Evolutionary conservation across 2,329 filamentous ascomycete genomes (phyloP).

Genomic region (Ceratocystis alfenasii): DNA sequence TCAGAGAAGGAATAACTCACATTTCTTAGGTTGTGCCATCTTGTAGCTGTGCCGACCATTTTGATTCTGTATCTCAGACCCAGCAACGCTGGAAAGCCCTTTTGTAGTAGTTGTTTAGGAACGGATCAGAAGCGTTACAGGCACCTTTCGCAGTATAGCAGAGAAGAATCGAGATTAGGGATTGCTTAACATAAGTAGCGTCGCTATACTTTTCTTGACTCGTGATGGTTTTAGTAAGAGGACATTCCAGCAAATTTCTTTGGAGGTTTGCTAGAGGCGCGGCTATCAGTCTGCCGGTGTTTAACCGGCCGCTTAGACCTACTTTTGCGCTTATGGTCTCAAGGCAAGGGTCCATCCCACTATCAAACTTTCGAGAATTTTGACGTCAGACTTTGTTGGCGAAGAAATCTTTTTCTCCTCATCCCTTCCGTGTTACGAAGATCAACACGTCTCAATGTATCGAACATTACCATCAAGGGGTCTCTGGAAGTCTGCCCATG

Average conservation of each 20-base stretch:
- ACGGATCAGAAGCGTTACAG: neutral
- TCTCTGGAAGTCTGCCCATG: conserved; percentile 12
- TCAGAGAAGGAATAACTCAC: conserved; percentile 36
- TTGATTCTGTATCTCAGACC: conserved; percentile 23
- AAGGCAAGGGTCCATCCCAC: neutral
- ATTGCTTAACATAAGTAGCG: neutral
- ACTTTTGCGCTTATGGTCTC: neutral
- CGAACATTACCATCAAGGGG: conserved; percentile 15
- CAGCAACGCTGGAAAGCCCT: neutral
- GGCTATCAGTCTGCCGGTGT: neutral
- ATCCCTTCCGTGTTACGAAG: neutral
- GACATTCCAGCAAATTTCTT: conserved; percentile 18
- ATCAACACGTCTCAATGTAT: conserved; percentile 14
- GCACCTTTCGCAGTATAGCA: neutral
- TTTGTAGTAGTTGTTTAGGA: neutral
- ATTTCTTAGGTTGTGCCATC: conserved; percentile 57
- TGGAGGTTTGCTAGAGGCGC: conserved; percentile 12
- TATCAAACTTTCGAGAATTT: conserved; percentile 14
- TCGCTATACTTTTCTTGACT: neutral
- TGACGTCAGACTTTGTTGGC: conserved; percentile 11
- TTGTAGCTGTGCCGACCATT: conserved; percentile 38
- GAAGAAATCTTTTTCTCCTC: conserved; percentile 13
- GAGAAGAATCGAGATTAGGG: neutral
- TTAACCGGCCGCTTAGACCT: neutral
- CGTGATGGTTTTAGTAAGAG: neutral